phyloP scores from a whole-genome alignment of 306 rosid species.

The Casuarina equisetifolia region DNA sequence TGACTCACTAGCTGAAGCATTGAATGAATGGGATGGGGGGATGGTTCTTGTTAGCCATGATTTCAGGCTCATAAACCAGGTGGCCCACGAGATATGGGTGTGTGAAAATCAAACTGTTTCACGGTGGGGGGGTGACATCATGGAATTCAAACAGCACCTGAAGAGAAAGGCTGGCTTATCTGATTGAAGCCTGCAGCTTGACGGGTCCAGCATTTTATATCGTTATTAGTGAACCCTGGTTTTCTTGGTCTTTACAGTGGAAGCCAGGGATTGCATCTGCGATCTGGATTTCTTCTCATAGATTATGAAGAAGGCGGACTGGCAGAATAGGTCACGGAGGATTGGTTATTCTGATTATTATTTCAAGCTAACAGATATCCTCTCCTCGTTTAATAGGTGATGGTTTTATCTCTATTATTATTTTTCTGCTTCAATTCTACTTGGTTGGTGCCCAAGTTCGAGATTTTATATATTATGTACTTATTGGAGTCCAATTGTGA shows the following conservation, averaged over 20 bases:
- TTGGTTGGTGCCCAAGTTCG: slow-evolving; percentile 38
- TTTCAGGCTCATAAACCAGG: slow-evolving; percentile 97
- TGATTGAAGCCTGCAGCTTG: slow-evolving; percentile 38
- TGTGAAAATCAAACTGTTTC: slow-evolving; percentile 87
- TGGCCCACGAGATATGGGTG: slow-evolving; percentile 95
- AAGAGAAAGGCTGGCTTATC: slow-evolving; percentile 76
- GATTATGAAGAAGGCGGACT: slow-evolving; percentile 24
- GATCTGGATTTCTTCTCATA: slow-evolving; percentile 17
- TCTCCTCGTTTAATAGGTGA: slow-evolving; percentile 21
- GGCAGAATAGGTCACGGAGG: slow-evolving; percentile 24
- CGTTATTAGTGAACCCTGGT: slow-evolving; percentile 15
- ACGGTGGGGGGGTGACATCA: slow-evolving; percentile 89
- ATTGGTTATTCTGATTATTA: slow-evolving; percentile 31
- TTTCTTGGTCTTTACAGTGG: slow-evolving; percentile 12
- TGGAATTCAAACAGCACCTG: slow-evolving; percentile 86
- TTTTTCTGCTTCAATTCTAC: slow-evolving; percentile 8
- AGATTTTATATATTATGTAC: slow-evolving; percentile 8
- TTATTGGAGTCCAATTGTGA: not conserved
- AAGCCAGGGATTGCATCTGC: slow-evolving; percentile 27
- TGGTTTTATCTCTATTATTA: slow-evolving; percentile 24
- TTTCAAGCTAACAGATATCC: slow-evolving; percentile 30
- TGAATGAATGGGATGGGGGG: slow-evolving; percentile 99
- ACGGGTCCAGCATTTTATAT: not conserved
- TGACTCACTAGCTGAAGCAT: slow-evolving; percentile 89
- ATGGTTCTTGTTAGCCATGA: slow-evolving; percentile 97